Evolutionary conservation across 1,284 basidiomycete species (phyloP).

Genomic region (Ustilago sp.): DNA sequence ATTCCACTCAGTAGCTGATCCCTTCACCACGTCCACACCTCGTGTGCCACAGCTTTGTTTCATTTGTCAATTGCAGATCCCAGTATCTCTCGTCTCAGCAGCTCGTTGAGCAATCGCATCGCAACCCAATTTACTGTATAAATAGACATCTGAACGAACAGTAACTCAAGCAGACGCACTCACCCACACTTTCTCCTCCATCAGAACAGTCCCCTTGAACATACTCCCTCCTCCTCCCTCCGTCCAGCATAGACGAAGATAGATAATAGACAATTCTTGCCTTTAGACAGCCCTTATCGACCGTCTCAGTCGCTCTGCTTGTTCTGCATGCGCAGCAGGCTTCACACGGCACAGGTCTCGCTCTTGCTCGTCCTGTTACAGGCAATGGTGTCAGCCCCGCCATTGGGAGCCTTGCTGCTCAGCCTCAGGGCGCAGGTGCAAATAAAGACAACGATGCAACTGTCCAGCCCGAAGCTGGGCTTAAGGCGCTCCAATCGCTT

Average conservation of each 20-base stretch:
- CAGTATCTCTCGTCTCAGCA: not conserved
- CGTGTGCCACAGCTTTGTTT: not conserved
- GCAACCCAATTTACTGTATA: not conserved
- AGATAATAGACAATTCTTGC: conserved; percentile 25
- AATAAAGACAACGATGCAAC: not conserved
- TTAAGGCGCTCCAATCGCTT: conserved; percentile 29
- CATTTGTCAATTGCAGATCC: not conserved
- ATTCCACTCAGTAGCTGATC: not conserved
- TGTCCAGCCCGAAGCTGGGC: conserved; percentile 17
- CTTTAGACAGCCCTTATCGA: conserved; percentile 19
- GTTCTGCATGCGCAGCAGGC: conserved; percentile 18
- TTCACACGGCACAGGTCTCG: conserved; percentile 6
- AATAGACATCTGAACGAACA: not conserved
- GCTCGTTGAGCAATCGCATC: not conserved
- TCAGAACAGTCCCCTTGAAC: conserved; percentile 14
- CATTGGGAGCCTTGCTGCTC: not conserved
- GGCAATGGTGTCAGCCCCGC: not conserved
- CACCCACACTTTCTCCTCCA: not conserved
- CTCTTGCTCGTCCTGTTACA: conserved; percentile 19
- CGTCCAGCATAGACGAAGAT: not conserved
- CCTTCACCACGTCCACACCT: not conserved
- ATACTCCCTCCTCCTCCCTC: not conserved
- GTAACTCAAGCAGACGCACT: not conserved
- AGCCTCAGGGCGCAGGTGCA: not conserved
- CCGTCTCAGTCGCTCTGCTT: conserved; percentile 17